phyloP scores from a whole-genome alignment of 2,329 filamentous ascomycete species.

The Aspergillus fumigatiaffinis region DNA sequence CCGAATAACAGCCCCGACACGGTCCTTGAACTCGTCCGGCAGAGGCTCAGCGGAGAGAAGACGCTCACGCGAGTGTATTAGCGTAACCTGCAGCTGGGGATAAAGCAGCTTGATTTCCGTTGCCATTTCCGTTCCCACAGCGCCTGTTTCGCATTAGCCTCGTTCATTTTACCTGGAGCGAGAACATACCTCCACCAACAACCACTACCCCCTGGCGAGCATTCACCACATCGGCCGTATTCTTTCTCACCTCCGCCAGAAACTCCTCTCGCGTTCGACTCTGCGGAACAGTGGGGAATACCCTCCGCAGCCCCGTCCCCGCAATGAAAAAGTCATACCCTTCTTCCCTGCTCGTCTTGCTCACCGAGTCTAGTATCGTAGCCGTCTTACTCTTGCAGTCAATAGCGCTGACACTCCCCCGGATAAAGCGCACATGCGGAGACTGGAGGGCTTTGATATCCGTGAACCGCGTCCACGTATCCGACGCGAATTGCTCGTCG shows the following conservation, averaged over 20 bases:
- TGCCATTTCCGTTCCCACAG: conserved; percentile 79
- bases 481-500: conserved; percentile 58
- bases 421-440: conserved; percentile 60
- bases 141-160: conserved; percentile 43
- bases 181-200: conserved; percentile 64
- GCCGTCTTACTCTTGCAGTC: conserved; percentile 59
- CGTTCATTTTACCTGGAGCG: too few species aligned
- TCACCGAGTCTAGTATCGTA: conserved; percentile 49
- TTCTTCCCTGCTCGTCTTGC: conserved; percentile 37
- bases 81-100: conserved; percentile 63
- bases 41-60: conserved; percentile 71
- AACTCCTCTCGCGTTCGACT: conserved; percentile 40
- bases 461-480: conserved; percentile 66
- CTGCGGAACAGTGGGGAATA: conserved; percentile 70
- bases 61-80: conserved; percentile 68
- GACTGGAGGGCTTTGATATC: conserved; percentile 64
- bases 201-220: conserved; percentile 56
- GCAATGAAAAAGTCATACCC: conserved; percentile 73
- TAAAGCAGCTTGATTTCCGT: conserved; percentile 68
- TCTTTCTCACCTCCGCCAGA: conserved; percentile 20
- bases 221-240: conserved; percentile 38
- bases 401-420: conserved; percentile 60
- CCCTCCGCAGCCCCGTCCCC: conserved; percentile 65
- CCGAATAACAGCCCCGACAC: conserved; percentile 54
- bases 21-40: conserved; percentile 62